These are phyloP conservation scores for Phytophthora sojae DNA, from an alignment of 352 stramenopile species.

Conservation along the genomic window DNA sequence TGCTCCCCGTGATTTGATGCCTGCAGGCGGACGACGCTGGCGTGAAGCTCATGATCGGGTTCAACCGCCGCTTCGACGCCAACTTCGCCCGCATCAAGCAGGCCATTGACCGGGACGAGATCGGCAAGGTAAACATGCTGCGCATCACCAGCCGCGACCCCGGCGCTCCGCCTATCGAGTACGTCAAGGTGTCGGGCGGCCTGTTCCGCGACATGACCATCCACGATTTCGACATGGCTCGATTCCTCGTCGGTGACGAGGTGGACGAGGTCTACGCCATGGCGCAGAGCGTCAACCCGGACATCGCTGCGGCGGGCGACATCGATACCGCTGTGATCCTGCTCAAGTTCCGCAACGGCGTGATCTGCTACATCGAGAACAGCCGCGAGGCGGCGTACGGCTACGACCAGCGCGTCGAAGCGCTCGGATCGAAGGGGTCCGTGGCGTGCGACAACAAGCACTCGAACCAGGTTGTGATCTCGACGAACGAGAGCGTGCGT, in stretches of 20 bases:
- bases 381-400: slow-evolving; percentile 94
- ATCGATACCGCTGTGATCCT: slow-evolving; percentile 93
- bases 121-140: slow-evolving; percentile 90
- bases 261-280: slow-evolving; percentile 77
- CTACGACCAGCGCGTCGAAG: slow-evolving; percentile 96
- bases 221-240: slow-evolving; percentile 96
- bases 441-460: slow-evolving; percentile 94
- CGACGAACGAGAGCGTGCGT: slow-evolving; percentile 48
- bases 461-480: slow-evolving; percentile 86
- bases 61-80: slow-evolving; percentile 95
- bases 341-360: slow-evolving; percentile 91
- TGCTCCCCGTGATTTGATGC: slow-evolving; percentile 26
- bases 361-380: slow-evolving; percentile 95
- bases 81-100: slow-evolving; percentile 93
- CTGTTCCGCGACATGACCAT: slow-evolving; percentile 97
- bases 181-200: slow-evolving; percentile 81
- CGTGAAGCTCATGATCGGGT: slow-evolving; percentile 96
- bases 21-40: slow-evolving; percentile 47
- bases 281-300: slow-evolving; percentile 61
- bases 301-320: slow-evolving; percentile 79
- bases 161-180: slow-evolving; percentile 46
- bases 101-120: slow-evolving; percentile 87
- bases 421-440: slow-evolving; percentile 92
- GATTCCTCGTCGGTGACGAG: slow-evolving; percentile 90
- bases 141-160: slow-evolving; percentile 78